A percentile compares a stretch with the other conserved stretches of the same genome.
Conservation (phyloP, 2,329 filamentous ascomycete species). For the Chrysoporthe cubensis region DNA sequence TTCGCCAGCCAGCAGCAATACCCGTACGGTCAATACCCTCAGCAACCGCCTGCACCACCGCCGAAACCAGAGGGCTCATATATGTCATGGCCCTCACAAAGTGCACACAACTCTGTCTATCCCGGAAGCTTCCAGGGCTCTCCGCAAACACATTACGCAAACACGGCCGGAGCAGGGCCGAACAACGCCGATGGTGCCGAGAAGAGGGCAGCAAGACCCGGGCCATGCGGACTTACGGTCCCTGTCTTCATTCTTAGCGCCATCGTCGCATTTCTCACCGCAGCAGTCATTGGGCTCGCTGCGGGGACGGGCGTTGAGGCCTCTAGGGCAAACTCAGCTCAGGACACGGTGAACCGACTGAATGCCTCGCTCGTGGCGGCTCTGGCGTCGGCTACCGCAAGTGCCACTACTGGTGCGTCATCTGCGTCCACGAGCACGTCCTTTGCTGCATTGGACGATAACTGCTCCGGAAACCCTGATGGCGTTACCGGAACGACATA, state of each 20-base stretch:
- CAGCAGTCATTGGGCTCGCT: slow-evolving; percentile 49
- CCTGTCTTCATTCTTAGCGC: slow-evolving; percentile 47
- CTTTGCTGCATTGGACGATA: slow-evolving; percentile 42
- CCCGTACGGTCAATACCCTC: slow-evolving; percentile 18
- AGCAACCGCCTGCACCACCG: slow-evolving; percentile 12
- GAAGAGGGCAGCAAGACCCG: slow-evolving; percentile 17
- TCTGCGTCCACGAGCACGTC: slow-evolving; percentile 35
- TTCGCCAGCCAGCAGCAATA: slow-evolving; percentile 13
- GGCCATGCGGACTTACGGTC: slow-evolving; percentile 43
- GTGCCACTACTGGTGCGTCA: slow-evolving; percentile 27
- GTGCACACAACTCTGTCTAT: slow-evolving; percentile 22
- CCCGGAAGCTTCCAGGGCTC: slow-evolving; percentile 23
- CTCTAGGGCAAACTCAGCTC: slow-evolving; percentile 44
- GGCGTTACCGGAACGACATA: slow-evolving; percentile 45
- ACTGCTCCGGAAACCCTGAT: slow-evolving; percentile 43
- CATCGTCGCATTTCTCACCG: slow-evolving; percentile 45
- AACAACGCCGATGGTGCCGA: background rate
- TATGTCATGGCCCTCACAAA: background rate
- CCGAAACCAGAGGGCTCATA: slow-evolving; percentile 20
- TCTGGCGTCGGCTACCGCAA: slow-evolving; percentile 29
- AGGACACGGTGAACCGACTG: slow-evolving; percentile 38
- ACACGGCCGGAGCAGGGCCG: background rate
- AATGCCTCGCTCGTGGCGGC: slow-evolving; percentile 33
- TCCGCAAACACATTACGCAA: slow-evolving; percentile 8
- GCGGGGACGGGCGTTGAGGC: slow-evolving; percentile 49